These are phyloP conservation scores for Globisporangium cylindrosporum DNA, from an alignment of 352 stramenopile species.

Conservation along the genomic window DNA sequence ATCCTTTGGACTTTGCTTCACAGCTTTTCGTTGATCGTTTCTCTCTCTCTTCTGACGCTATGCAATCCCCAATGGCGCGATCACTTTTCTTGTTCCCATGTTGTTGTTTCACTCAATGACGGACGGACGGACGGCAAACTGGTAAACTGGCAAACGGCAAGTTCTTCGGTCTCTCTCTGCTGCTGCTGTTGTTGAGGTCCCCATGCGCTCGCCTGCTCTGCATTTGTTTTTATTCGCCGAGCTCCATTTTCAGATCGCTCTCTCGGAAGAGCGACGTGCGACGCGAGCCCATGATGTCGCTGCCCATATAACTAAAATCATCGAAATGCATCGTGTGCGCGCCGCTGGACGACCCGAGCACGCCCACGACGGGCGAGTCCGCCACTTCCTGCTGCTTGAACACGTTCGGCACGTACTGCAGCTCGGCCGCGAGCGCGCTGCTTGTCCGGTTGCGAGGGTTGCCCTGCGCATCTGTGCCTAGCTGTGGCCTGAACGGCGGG, in stretches of 20 bases:
- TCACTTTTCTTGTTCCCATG: not conserved
- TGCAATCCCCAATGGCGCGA: not conserved
- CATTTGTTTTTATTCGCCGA: conserved; percentile 40
- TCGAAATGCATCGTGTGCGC: conserved; percentile 82
- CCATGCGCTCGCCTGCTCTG: not conserved
- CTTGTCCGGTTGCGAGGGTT: conserved; percentile 41
- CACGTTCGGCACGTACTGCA: conserved; percentile 76
- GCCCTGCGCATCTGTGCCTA: conserved; percentile 25
- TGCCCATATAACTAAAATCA: conserved; percentile 87
- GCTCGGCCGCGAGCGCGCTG: conserved; percentile 46
- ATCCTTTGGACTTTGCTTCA: not conserved
- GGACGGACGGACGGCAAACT: not conserved
- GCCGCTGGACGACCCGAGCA: conserved; percentile 50
- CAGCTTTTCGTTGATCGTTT: not conserved
- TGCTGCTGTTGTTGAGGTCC: not conserved
- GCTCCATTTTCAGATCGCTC: conserved; percentile 84
- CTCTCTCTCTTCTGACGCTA: not conserved
- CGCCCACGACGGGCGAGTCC: conserved; percentile 68
- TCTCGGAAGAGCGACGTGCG: conserved; percentile 80
- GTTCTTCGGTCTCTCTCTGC: not conserved
- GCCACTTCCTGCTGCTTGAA: conserved; percentile 85
- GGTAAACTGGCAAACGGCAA: not conserved
- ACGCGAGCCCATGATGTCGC: conserved; percentile 81
- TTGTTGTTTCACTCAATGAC: not conserved
- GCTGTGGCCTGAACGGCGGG: conserved; percentile 66